Evolutionary conservation across 2,329 filamentous ascomycete species (phyloP).

Genomic region (Fusarium verticillioides): DNA sequence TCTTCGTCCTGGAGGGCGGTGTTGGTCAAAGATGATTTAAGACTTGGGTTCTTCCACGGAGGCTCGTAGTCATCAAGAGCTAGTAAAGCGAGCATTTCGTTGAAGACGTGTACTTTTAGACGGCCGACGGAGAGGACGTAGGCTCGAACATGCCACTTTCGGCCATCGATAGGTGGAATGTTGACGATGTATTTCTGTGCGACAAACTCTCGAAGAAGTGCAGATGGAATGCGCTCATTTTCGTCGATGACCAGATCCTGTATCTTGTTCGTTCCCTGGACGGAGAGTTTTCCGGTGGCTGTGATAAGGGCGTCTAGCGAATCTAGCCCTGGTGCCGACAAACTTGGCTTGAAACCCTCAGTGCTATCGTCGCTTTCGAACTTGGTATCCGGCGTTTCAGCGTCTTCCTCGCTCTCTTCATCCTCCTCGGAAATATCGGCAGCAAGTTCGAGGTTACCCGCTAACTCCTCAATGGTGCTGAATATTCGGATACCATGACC

Average conservation of each 20-base stretch:
- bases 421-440: conserved; percentile 49
- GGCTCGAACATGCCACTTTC: conserved; percentile 53
- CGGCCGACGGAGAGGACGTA: conserved; percentile 52
- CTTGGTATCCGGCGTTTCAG: not conserved
- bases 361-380: not conserved
- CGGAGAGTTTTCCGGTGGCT: conserved; percentile 36
- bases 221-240: conserved; percentile 50
- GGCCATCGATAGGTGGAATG: conserved; percentile 45
- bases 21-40: conserved; percentile 52
- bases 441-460: conserved; percentile 50
- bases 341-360: conserved; percentile 31
- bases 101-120: conserved; percentile 52
- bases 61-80: conserved; percentile 50
- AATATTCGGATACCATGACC: conserved; percentile 54
- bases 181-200: conserved; percentile 52
- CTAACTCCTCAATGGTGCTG: conserved; percentile 52
- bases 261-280: not conserved
- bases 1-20: conserved; percentile 52
- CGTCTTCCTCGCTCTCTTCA: conserved; percentile 17
- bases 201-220: conserved; percentile 53
- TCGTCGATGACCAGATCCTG: conserved; percentile 46
- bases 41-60: conserved; percentile 50
- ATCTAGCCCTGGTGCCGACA: conserved; percentile 43
- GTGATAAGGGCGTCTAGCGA: conserved; percentile 49
- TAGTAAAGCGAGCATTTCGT: conserved; percentile 51